Evolutionary conservation across 2,329 filamentous ascomycete species (phyloP).

Genomic region (Penicillium sp.): DNA sequence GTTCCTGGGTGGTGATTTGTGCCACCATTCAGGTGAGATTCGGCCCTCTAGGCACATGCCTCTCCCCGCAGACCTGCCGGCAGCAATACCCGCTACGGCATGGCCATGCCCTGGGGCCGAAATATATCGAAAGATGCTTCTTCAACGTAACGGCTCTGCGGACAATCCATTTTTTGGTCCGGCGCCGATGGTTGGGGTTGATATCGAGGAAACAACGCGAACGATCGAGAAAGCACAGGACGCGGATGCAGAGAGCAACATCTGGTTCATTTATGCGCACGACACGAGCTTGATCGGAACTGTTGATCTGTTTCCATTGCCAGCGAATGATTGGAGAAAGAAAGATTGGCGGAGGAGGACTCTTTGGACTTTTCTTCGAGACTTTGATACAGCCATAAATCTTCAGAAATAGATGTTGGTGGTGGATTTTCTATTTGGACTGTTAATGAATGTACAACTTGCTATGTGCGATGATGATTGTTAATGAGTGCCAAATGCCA

Average conservation of each 20-base stretch:
- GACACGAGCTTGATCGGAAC: conserved; percentile 24
- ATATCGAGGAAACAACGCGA: neutral
- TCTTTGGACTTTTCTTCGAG: conserved; percentile 26
- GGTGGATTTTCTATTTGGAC: neutral
- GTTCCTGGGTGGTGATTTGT: conserved; percentile 53
- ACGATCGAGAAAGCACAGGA: conserved; percentile 23
- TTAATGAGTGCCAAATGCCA: neutral
- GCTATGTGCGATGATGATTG: neutral
- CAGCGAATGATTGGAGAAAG: conserved; percentile 32
- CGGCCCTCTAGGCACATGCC: conserved; percentile 45
- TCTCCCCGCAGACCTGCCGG: neutral
- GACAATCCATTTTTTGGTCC: conserved; percentile 2
- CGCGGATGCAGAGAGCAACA: conserved; percentile 26
- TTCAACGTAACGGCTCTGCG: neutral
- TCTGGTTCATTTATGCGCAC: conserved; percentile 35
- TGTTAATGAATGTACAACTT: neutral
- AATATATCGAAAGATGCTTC: conserved; percentile 6
- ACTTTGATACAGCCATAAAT: conserved; percentile 8
- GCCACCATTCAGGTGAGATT: conserved; percentile 49
- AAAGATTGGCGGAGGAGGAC: conserved; percentile 24
- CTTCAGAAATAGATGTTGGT: neutral
- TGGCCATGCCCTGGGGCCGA: conserved; percentile 1
- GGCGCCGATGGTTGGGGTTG: neutral
- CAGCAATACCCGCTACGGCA: conserved; percentile 30
- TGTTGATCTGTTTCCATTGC: conserved; percentile 30